Evolutionary conservation across 2,329 filamentous ascomycete genomes (phyloP), one percentile per base, ranked within the genome.

Genomic region (Colletotrichum truncatum): DNA sequence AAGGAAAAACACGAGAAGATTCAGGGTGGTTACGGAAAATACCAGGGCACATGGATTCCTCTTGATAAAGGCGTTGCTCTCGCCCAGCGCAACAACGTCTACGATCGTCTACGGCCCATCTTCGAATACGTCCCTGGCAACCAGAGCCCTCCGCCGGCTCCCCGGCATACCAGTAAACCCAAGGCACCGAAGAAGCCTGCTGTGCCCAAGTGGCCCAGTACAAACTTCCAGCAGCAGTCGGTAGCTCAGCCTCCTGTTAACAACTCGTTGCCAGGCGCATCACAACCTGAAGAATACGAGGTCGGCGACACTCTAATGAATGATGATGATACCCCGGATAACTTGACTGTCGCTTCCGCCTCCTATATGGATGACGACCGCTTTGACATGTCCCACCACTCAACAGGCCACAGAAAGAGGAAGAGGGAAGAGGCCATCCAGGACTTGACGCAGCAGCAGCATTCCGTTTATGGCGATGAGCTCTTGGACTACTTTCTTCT

Each of bases 1-100:
- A 98, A 97, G 78, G 95, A 97, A 43, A 86, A 92, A 5, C 96
- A 99, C 76, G 96, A 98, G 81, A 99, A 99, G 82, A 94, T 99
- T 6, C 96, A 99, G 76, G 96, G 95, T 69, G 96, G 96, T 14
- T 98, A 98, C 78, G 96, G 96, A 73, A 98, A 98, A 88, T 99
- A 98, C 72, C 96, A 99, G 83, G 94, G 96, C 73, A 99, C 96
- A 53, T 99, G 96, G 94, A 96, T 99, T 52, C 96, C 96, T 7
- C 87, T 99, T 7, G 85, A 90, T 12, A 89, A 93, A 68, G 96
- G 94, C 61, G 89, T 94, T 70, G 82, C 87, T 67, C 89, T 99
- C 32, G 96, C 96, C 34, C 89, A 92, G 70, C 91, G 94, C 71
- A 97, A 98, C 77, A 92, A 92, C 69, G 87, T 97, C 55, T 89